Conservation (phyloP, 176 grass and related monocot species). For the Carex littledalei region DNA sequence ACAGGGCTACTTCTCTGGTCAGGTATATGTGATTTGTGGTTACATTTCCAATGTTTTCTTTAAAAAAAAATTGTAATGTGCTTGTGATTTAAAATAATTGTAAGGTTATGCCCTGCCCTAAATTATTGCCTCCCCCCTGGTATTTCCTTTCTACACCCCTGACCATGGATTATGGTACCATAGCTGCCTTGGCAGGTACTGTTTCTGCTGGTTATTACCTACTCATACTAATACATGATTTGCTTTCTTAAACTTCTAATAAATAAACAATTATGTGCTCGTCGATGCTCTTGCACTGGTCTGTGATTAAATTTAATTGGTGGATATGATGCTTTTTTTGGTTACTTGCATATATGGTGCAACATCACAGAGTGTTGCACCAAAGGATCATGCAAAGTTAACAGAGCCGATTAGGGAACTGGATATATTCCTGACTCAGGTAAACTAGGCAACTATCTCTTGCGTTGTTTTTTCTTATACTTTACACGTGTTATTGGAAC, state of each 20-base stretch:
- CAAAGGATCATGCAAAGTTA: slow-evolving; percentile 83
- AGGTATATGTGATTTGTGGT: slow-evolving; percentile 37
- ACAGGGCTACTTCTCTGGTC: slow-evolving; percentile 61
- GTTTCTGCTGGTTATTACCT: not conserved
- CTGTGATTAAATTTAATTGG: not conserved
- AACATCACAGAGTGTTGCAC: slow-evolving; percentile 54
- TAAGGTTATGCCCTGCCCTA: not conserved
- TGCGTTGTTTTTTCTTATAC: not conserved
- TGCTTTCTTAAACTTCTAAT: not conserved
- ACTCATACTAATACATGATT: not conserved
- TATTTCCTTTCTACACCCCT: not conserved
- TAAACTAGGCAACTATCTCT: slow-evolving; percentile 25
- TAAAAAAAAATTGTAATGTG: not conserved
- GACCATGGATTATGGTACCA: not conserved
- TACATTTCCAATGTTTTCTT: not conserved
- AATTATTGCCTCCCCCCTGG: not conserved
- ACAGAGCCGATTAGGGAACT: slow-evolving; percentile 91
- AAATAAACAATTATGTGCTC: not conserved
- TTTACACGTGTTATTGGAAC: not conserved
- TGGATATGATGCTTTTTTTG: slow-evolving; percentile 1
- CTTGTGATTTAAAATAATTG: not conserved
- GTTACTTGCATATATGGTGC: not conserved
- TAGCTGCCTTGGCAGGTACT: not conserved
- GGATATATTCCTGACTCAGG: slow-evolving; percentile 97
- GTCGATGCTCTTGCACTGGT: not conserved